A percentile compares a stretch with the other conserved stretches of the same genome.
These are phyloP conservation scores for Maudiozyma turicensis DNA, from an alignment of 805 yeast species.

Conservation along the genomic window DNA sequence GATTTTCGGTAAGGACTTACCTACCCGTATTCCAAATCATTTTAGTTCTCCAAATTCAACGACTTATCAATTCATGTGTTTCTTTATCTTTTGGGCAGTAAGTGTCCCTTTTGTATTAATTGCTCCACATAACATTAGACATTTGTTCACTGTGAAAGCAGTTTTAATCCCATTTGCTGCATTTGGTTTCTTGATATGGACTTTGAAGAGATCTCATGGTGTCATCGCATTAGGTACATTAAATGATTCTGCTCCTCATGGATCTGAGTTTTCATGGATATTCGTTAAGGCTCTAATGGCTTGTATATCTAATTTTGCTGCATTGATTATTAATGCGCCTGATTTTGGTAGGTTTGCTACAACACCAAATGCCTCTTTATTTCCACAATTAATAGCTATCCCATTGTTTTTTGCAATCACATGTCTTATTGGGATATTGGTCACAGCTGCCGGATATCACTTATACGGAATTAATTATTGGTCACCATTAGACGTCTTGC, in stretches of 20 bases:
- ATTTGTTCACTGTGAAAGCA: constrained; percentile 72
- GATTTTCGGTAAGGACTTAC: constrained; percentile 56
- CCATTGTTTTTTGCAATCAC: constrained; percentile 68
- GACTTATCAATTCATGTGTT: constrained; percentile 57
- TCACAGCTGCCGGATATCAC: constrained; percentile 54
- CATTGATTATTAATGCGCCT: constrained; percentile 72
- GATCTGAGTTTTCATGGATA: constrained; percentile 5
- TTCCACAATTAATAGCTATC: constrained; percentile 49
- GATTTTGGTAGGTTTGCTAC: constrained; percentile 72
- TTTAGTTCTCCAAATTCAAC: constrained; percentile 49
- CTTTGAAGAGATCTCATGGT: constrained; percentile 67
- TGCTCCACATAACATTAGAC: constrained; percentile 70
- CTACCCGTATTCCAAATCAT: constrained; percentile 49
- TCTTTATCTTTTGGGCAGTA: constrained; percentile 68
- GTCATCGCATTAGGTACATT: constrained; percentile 10
- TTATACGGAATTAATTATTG: constrained; percentile 36
- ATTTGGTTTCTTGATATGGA: constrained; percentile 70
- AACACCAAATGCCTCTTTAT: constrained; percentile 35
- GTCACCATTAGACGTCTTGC: constrained; percentile 51
- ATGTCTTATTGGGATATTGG: constrained; percentile 68
- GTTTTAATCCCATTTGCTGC: constrained; percentile 71
- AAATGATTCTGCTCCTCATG: constrained; percentile 4
- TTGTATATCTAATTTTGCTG: constrained; percentile 70
- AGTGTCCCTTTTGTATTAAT: constrained; percentile 70
- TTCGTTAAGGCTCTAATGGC: constrained; percentile 65